Base-by-base conservation (phyloP, 305 asterid species). In the Andrographis paniculata region DNA sequence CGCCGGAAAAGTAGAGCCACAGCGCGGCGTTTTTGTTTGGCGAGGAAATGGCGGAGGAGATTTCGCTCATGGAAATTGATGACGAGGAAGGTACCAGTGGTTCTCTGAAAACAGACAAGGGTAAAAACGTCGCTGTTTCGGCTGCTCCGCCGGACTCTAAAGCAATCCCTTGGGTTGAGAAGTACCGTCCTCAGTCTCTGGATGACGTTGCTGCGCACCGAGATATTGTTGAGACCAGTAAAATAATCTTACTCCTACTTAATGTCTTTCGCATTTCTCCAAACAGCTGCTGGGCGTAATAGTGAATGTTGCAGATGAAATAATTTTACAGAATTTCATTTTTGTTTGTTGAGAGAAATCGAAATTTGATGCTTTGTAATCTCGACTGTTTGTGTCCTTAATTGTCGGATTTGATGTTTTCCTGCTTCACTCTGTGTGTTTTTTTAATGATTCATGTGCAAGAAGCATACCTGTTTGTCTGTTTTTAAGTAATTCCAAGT, bases 121-220 rank as follows among this genome's bases (percentile, higher is more conserved):
- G 93, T 22, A 82, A 80, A 64, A 59, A 47, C 67, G 76, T 63
- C 23, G 68, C 65, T 60, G 67, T 63, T 60, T 31, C 77, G 24
- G 56, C 73, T 45, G 42, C 58, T 41, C 52, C 66, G 1, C 62
- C 79, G 14, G 84, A 70, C 59, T n/a, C 86, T 20, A 82, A 64
- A 65, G 74, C 93, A 54, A 72, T 74, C 12, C 98, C 96, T 31
- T 89, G 98, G 98, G 98, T 89, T 40, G 96, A 89, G 78, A 86
- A 89, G 72, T 78, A 74, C 71, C 95, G 98, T 40, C 98, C 98
- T 42, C 91, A 85, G 56, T 78, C 98, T 40, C 88, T 89, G 4
- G 79, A 83, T 46, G 98, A 89, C 72, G 95, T 89, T 49, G 95
- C 95, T 27, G 98, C 94, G 39, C 98, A 89, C 68, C 94, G 94